Evolutionary conservation across 108 stramenopile species (phyloP), one percentile per base, ranked within the genome.

Genomic region (Nitzschia sp.): DNA sequence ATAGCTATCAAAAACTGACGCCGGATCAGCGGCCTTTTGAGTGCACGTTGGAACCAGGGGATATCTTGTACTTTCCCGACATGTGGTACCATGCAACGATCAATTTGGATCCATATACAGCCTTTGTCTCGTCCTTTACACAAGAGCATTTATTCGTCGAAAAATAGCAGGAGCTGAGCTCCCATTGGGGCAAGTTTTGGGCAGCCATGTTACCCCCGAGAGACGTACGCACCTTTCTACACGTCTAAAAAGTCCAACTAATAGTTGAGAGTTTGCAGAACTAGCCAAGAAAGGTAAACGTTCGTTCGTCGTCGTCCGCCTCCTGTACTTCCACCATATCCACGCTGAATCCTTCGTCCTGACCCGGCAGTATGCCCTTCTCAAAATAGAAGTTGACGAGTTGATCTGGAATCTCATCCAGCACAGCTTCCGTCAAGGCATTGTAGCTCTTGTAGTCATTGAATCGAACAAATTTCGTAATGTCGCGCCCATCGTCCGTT

Each of bases 11-110:
- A 11, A 24, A 30, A 31, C 0, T 56, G 35, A 3, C 56, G 1
- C 25, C 26, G 8, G 65, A 71, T 2, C 81, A 81, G 45, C 76
- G 74, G 51, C 85, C 86, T 26, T 70, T 75, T 62, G 92, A 96
- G 53, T 93, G 91, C 56, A 90, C 88, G 24, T 64, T 97, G 26
- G 28, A 82, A 55, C 88, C 82, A 11, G 93, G 94, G 17, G 94
- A 95, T 56, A 68, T 95, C 45, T 77, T 97, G 26, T 97, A 97
- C 69, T 94, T 96, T 67, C 73, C 68, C 26, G 26, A 67, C 34
- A 67, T 67, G 66, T 97, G 91, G 93, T 82, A 76, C 46, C 96
- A 97, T 77, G 94, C 94, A 0, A 97, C 93, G 15, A 88, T 97
- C 69, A 97, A 97, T 66, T 68, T 93, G 38, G 91, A 92, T 67